Conservation (phyloP, 306 rosid genomes). For the Glycine tomentella region DNA sequence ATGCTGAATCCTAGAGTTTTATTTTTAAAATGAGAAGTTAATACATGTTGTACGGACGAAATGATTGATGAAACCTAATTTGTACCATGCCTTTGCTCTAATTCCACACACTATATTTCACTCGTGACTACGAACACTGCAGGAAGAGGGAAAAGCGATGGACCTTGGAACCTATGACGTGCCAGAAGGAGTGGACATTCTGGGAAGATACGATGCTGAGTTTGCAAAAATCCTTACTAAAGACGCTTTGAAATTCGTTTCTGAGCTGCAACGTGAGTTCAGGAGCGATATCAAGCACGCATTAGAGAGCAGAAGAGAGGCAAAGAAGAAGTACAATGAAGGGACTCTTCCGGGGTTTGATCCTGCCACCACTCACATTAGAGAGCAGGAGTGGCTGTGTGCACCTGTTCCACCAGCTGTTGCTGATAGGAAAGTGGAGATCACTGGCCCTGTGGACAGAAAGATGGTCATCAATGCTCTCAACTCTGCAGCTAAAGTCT, state of each 20-base stretch:
- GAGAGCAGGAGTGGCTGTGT: constrained; percentile 78
- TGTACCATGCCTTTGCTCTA: not conserved
- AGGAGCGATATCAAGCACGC: constrained; percentile 74
- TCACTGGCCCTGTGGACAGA: constrained; percentile 89
- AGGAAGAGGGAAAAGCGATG: constrained; percentile 42
- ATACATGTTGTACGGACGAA: too few species aligned
- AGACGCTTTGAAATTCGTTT: constrained; percentile 79
- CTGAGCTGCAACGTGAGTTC: constrained; percentile 77
- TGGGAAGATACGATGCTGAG: constrained; percentile 76
- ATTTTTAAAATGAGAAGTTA: too few species aligned
- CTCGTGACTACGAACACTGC: not conserved
- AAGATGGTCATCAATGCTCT: constrained; percentile 96
- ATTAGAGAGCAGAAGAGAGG: constrained; percentile 77
- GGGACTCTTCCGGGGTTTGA: constrained; percentile 82
- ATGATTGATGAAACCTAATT: too few species aligned
- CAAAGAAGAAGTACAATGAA: constrained; percentile 69
- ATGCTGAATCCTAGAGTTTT: too few species aligned
- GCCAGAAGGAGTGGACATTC: constrained; percentile 76
- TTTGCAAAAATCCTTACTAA: constrained; percentile 67
- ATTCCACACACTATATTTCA: not conserved
- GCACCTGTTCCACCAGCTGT: constrained; percentile 70
- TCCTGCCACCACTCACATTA: constrained; percentile 64
- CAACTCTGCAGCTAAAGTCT: constrained; percentile 91
- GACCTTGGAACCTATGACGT: constrained; percentile 66
- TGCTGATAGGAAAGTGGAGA: constrained; percentile 90